These are phyloP conservation scores for Acanthamoeba sp. DNA, from an alignment of 208 protist species.

Conservation along the genomic window DNA sequence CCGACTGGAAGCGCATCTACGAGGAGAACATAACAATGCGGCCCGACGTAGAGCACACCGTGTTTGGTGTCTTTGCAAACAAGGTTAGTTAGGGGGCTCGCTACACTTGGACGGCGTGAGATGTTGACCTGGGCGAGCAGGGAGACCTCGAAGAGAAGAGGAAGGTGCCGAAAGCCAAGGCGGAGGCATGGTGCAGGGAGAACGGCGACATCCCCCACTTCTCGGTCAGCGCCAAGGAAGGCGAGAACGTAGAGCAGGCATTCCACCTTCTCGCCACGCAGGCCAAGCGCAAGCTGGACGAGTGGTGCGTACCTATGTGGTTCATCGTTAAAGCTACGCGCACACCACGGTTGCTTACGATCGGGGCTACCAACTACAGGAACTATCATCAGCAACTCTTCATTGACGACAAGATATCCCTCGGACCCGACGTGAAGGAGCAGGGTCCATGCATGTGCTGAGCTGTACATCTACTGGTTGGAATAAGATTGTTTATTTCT, in stretches of 20 bases:
- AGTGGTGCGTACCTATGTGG: not conserved
- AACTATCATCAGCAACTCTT: no score
- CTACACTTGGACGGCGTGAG: no score
- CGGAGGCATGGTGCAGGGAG: not conserved
- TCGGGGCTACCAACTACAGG: no score
- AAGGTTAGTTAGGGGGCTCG: slow-evolving; percentile 69
- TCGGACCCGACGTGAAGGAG: no score
- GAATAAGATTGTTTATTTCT: no score
- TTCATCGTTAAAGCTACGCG: no score
- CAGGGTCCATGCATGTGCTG: no score
- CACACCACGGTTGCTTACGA: no score
- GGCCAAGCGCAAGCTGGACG: not conserved
- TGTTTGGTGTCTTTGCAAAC: slow-evolving; percentile 86
- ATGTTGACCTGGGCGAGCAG: no score
- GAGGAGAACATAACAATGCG: not conserved
- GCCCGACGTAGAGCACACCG: slow-evolving; percentile 67
- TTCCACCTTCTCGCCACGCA: not conserved
- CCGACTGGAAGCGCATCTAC: not conserved
- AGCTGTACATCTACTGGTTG: no score
- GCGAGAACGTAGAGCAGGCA: not conserved
- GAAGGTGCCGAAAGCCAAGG: not conserved
- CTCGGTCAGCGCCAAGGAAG: not conserved
- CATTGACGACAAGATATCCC: no score
- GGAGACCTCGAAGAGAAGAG: not conserved
- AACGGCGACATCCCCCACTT: slow-evolving; percentile 16